Evolutionary conservation across 2,329 filamentous ascomycete genomes (phyloP), one percentile per base, ranked within the genome.

Genomic region (Dactylellina leptospora): DNA sequence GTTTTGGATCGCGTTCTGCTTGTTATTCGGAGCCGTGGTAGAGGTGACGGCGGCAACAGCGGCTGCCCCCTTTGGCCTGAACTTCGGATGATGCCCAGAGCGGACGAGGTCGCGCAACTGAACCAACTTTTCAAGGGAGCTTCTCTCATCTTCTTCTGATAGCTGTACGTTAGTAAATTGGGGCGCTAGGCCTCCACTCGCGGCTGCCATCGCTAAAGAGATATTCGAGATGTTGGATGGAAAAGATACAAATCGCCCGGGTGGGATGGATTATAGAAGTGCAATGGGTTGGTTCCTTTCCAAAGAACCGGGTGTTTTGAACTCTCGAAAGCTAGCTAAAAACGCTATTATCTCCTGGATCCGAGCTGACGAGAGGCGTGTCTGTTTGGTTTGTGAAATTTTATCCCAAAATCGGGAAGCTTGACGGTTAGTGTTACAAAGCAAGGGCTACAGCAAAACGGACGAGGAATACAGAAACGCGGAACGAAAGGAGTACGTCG

Each of bases 141-240:
- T 18, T 11, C 66, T 20, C 27, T 71, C 66, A 6, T 71, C 58
- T 1, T 71, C 38, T 54, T 71, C 58, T 45, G 66, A 71, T 36
- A 71, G 30, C 11, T 58, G 50, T n/a, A 58, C 25, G 44, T 71
- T 71, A 62, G 66, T 45, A 53, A 42, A 53, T 20, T 45, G 66
- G 25, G 66, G 42, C 33, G 25, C 23, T 22, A 56, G 25, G 48
- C 51, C 60, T 59, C 56, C 56, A 16, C 50, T 53, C 10, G 58
- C 30, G 16, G 58, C 38, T 30, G 66, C 44, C 58, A 62, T 70
- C 13, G 38, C n/a, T n/a, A n/a, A n/a, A n/a, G n/a, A n/a, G n/a
- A n/a, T n/a, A n/a, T n/a, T n/a, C n/a, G 33, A 44, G 40, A 18
- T 18, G n/a, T 11, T 18, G 22, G 22, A 45, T 8, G 10, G 40